Evolutionary conservation across 495 filamentous ascomycete species (phyloP), one percentile per base, ranked within the genome.

Genomic region (Daldinia childiae): DNA sequence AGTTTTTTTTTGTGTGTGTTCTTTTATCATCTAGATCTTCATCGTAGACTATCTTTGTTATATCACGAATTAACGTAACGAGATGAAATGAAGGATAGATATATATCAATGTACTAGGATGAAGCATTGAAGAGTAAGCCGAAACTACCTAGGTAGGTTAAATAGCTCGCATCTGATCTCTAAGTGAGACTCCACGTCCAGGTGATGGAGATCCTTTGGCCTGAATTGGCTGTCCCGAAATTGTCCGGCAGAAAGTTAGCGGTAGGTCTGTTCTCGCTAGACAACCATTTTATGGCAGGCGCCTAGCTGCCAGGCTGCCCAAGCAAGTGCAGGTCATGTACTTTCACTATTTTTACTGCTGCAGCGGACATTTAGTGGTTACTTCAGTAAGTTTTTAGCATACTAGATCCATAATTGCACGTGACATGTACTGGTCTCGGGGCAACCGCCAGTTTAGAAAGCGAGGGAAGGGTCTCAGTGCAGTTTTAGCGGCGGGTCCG

Each of bases 371-470:
- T 48, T 50, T 41, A 59, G 43, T 29, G 45, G 26, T 58, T 30
- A 27, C 50, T 54, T 30, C 64, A 64, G 55, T 50, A 38, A 50
- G 12, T 60, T 64, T 62, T 19, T 45, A 45, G 38, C 21, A 36
- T 30, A 17, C 29, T 45, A n/a, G 50, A 27, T 48, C 71, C 71
- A 73, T 54, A 54, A 48, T 58, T 69, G 12, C 72, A 74, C 72
- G 68, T 74, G 72, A 71, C 27, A 58, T 36, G 27, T 17, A 71
- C 59, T 71, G 72, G 67, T 74, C 60, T 71, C 68, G 72, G 72
- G 68, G 68, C 67, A 74, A 77, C 75, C 68, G 76, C 68, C 67
- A 77, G 79, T 76, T 82, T 81, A 68, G 71, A 79, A 80, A 75
- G 76, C 75, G 77, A 80, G 77, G 78, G 78, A 77, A 75, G 73